Evolutionary conservation across 345 rosid genomes (phyloP).

Genomic region (Salix viminalis): DNA sequence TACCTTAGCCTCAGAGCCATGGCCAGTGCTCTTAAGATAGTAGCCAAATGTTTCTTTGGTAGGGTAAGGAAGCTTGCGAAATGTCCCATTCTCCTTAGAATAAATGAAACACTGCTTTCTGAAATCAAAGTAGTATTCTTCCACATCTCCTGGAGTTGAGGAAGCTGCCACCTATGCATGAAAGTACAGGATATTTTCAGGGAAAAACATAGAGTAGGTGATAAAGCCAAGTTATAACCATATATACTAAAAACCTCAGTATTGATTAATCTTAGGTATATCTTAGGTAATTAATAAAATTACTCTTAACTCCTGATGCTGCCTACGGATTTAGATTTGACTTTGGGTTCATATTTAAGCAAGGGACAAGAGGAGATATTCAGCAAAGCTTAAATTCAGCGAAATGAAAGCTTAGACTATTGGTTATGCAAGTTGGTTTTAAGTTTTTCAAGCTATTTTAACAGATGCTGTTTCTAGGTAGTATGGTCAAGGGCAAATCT

Average conservation of each 20-base stretch:
- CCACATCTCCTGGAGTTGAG: conserved; percentile 41
- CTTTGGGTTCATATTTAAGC: no score
- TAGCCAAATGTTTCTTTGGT: conserved; percentile 86
- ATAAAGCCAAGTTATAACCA: background rate
- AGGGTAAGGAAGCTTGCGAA: conserved; percentile 91
- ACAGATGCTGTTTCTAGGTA: no score
- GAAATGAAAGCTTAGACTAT: no score
- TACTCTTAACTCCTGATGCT: background rate
- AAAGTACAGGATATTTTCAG: background rate
- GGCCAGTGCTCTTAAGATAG: conserved; percentile 76
- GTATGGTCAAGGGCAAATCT: no score
- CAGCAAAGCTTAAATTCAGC: no score
- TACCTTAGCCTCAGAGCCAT: conserved; percentile 85
- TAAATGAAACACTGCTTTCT: conserved; percentile 84
- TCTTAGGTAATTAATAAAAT: background rate
- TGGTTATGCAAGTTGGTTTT: no score
- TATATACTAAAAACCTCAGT: background rate
- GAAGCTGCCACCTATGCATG: conserved; percentile 46
- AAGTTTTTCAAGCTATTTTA: no score
- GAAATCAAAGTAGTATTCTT: conserved; percentile 89
- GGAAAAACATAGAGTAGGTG: background rate
- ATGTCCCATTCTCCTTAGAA: conserved; percentile 63
- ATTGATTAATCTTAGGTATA: background rate
- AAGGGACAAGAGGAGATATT: no score
- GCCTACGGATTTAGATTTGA: no score